A percentile compares a stretch with the other conserved stretches of the same genome.
phyloP scores from a whole-genome alignment of 108 stramenopile species.

The Schizochytrium sp. region DNA sequence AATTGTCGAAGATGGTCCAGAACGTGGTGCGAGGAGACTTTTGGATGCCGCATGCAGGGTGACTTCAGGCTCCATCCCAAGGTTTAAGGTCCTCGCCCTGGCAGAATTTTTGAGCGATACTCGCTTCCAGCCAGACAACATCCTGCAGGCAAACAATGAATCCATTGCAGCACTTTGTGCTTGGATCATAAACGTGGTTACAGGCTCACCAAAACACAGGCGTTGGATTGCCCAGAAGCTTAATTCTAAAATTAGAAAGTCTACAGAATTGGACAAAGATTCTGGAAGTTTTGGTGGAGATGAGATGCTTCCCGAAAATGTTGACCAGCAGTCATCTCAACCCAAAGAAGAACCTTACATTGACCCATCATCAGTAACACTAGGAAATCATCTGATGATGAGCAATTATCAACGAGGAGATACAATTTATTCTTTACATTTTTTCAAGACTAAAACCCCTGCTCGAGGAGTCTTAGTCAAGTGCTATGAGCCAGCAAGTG shows the following conservation, averaged over 20 bases:
- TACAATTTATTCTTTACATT: not conserved
- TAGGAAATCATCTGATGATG: not conserved
- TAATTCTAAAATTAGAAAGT: not conserved
- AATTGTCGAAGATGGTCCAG: not conserved
- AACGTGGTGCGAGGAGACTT: not conserved
- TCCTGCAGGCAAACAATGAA: not conserved
- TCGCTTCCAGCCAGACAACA: not conserved
- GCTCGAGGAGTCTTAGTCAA: constrained; percentile 33
- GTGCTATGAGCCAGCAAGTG: constrained; percentile 33
- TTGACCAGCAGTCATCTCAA: not conserved
- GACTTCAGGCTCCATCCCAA: not conserved
- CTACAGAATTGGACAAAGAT: no score
- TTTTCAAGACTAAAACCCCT: constrained; percentile 1
- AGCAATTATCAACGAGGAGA: not conserved
- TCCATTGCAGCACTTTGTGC: constrained; percentile 42
- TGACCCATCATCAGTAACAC: not conserved
- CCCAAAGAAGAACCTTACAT: not conserved
- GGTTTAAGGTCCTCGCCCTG: constrained; percentile 38
- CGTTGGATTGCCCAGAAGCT: not conserved
- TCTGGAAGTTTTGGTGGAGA: no score
- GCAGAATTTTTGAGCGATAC: constrained; percentile 42
- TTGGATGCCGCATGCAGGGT: constrained; percentile 13
- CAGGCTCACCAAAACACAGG: not conserved
- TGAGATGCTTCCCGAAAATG: not conserved
- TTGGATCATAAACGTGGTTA: constrained; percentile 28